Base-by-base conservation (phyloP, 805 yeast species). In the Dipodascus geniculatus region DNA sequence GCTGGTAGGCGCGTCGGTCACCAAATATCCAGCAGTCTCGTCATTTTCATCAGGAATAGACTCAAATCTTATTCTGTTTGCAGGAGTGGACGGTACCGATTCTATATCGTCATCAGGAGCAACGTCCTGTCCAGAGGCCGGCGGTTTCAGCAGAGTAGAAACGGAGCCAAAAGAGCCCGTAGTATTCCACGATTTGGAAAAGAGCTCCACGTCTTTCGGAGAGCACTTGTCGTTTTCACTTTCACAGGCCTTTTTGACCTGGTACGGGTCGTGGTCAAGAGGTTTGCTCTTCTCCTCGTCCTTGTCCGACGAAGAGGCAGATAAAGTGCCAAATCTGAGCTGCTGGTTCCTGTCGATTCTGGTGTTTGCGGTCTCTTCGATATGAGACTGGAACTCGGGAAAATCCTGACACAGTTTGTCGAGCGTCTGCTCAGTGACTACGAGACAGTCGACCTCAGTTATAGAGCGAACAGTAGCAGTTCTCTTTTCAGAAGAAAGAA, bases 401-500 rank as follows among this genome's bases (percentile, higher is more conserved):
- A 79, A 83, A 56, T 79, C 70, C 3, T 69, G 65, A 61, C 85
- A 79, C 23, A 85, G 65, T n/a, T 67, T 68, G 57, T 78, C 75
- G 53, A 84, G 65, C 20, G 75, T 74, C 28, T 74, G 74, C n/a
- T 80, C 77, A 44, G 79, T 75, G 11, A 84, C 75, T 14, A 81
- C 79, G 51, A 85, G 68, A 48, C 83, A 73, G 54, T 83, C 86
- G 22, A 81, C 78, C 19, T 76, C 72, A 2, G 81, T 70, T 11
- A 82, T 76, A 0, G 88, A 74, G 55, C 89, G 71, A 33, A 85
- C 80, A 55, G 79, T 78, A 0, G 89, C 90, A 48, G 82, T 76
- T 58, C 90, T 67, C 4, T 49, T 49, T 1, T 61, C 64, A 51
- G 54, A 61, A 2, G 79, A 70, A 47, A 85, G 66, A 59, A 84